Conservation (phyloP, 73 alveolate genomes). For the Paramecium octaurelia region DNA sequence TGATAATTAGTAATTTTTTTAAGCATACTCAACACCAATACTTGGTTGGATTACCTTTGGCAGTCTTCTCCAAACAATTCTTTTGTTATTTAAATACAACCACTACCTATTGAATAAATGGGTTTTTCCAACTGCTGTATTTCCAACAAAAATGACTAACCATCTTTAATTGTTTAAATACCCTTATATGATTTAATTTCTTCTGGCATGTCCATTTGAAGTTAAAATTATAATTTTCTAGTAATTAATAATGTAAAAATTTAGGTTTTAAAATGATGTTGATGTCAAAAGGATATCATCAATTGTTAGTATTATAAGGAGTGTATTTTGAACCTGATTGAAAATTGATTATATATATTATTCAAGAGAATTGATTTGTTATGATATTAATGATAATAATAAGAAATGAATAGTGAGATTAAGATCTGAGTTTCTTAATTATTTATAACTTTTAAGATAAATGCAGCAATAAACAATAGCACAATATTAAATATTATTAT, state of each 20-base stretch:
- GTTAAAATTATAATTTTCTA: too few relatives aligned
- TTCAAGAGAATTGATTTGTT: too few relatives aligned
- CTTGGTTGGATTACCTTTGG: not conserved
- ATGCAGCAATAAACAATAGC: not conserved
- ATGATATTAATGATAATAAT: too few relatives aligned
- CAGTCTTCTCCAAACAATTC: not conserved
- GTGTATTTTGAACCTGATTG: too few relatives aligned
- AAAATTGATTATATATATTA: too few relatives aligned
- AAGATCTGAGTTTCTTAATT: not conserved
- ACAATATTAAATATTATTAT: not conserved
- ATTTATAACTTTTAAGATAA: not conserved
- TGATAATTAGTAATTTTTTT: not conserved
- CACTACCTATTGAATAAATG: not conserved
- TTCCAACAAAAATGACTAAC: not conserved
- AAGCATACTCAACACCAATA: not conserved
- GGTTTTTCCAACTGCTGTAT: not conserved
- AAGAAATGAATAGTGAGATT: too few relatives aligned
- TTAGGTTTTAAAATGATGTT: too few relatives aligned
- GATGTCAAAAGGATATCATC: too few relatives aligned
- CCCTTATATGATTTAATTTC: not conserved
- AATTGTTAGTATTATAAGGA: too few relatives aligned
- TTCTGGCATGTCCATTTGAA: not conserved
- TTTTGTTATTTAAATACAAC: too few relatives aligned
- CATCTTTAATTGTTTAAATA: too few relatives aligned
- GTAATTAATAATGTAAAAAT: not conserved